A percentile compares a stretch with the other conserved stretches of the same genome.
Evolutionary conservation across 768 basidiomycete species (phyloP).

Genomic region (Trametes sanguinea): DNA sequence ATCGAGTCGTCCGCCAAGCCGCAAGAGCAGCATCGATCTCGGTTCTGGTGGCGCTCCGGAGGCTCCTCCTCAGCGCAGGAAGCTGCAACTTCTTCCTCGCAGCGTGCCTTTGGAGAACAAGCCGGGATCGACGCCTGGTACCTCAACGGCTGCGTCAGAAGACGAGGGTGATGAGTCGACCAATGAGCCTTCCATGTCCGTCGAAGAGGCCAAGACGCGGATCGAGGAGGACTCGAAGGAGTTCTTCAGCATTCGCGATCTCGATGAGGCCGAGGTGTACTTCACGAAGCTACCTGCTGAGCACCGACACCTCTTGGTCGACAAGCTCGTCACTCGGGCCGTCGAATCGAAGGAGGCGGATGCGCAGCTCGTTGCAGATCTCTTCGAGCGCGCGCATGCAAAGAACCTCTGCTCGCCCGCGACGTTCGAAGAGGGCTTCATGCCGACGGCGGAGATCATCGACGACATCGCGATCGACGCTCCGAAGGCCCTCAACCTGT

Average conservation of each 20-base stretch:
- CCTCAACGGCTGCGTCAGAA: slow-evolving; percentile 51
- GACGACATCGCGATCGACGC: slow-evolving; percentile 90
- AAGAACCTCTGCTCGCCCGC: slow-evolving; percentile 61
- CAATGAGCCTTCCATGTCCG: slow-evolving; percentile 52
- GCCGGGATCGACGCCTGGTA: slow-evolving; percentile 40
- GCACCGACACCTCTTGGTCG: slow-evolving; percentile 66
- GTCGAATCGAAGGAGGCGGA: slow-evolving; percentile 84
- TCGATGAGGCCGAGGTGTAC: slow-evolving; percentile 88
- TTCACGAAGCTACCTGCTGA: slow-evolving; percentile 71
- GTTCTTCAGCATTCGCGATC: slow-evolving; percentile 79
- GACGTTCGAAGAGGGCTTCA: slow-evolving; percentile 76
- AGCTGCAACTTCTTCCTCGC: slow-evolving; percentile 77
- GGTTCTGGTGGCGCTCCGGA: slow-evolving; percentile 48
- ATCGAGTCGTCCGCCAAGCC: slow-evolving; percentile 51
- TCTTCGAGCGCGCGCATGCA: slow-evolving; percentile 64
- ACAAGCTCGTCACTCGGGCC: slow-evolving; percentile 64
- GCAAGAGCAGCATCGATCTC: slow-evolving; percentile 54
- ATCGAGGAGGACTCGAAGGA: slow-evolving; percentile 83
- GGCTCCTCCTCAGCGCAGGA: slow-evolving; percentile 58
- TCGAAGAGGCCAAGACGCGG: slow-evolving; percentile 69
- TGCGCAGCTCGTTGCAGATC: slow-evolving; percentile 71
- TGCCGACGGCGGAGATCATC: slow-evolving; percentile 69
- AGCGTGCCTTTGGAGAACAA: slow-evolving; percentile 57
- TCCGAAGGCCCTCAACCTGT: slow-evolving; percentile 78
- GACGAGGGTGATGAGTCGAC: slow-evolving; percentile 44